Evolutionary conservation across 1,284 basidiomycete genomes (phyloP).

Genomic region (Trametes polyzona): DNA sequence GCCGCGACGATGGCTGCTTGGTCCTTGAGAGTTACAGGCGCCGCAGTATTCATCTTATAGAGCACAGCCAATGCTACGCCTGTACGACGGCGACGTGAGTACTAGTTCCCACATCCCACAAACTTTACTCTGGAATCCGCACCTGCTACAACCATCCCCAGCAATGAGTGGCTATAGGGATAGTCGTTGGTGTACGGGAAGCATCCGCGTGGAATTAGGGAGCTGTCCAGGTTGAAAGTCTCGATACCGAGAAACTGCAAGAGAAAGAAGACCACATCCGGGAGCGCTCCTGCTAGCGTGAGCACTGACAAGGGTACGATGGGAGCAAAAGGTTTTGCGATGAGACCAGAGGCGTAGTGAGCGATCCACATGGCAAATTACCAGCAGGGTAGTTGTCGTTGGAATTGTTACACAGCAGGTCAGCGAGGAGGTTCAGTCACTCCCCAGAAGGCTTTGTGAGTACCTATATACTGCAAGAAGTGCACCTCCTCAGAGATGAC

Average conservation of each 20-base stretch:
- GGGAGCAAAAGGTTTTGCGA: constrained; percentile 36
- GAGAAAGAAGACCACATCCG: constrained; percentile 36
- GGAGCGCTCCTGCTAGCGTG: constrained; percentile 32
- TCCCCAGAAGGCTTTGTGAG: too few species aligned
- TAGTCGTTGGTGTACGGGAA: constrained; percentile 40
- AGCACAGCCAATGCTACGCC: constrained; percentile 25
- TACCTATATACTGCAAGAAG: background rate
- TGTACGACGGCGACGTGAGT: background rate
- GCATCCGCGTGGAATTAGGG: constrained; percentile 30
- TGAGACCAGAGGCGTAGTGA: constrained; percentile 37
- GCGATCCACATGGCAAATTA: constrained; percentile 37
- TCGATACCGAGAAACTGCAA: constrained; percentile 36
- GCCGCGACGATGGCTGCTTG: constrained; percentile 26
- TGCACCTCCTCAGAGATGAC: constrained; percentile 3
- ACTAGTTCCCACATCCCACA: too few species aligned
- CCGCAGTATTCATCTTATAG: constrained; percentile 24
- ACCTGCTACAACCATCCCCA: constrained; percentile 33
- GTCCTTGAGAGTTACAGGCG: constrained; percentile 27
- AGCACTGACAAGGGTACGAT: constrained; percentile 35
- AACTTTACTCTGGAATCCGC: background rate
- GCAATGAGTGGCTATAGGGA: constrained; percentile 35
- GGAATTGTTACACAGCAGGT: background rate
- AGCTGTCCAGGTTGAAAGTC: constrained; percentile 34
- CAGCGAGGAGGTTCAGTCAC: too few species aligned
- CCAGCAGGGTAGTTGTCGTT: too few species aligned